Evolutionary conservation across 768 basidiomycete species (phyloP).

Genomic region (Lanmaoa rubissima): DNA sequence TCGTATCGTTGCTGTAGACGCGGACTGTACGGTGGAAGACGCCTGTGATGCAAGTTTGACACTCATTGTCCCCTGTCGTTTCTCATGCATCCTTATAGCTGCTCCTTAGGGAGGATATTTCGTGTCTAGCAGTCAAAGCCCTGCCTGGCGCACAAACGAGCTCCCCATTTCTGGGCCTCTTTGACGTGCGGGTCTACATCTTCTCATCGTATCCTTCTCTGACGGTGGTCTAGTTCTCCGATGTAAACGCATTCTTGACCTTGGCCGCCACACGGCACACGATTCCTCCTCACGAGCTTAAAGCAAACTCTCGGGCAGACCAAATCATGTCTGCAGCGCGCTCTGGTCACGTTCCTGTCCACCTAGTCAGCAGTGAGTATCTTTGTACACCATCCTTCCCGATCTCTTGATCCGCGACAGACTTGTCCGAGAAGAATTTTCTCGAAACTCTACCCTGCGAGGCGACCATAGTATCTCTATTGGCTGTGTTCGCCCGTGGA

Average conservation of each 20-base stretch:
- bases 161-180: conserved; percentile 54
- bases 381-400: background rate
- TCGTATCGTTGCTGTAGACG: conserved; percentile 61
- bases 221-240: conserved; percentile 57
- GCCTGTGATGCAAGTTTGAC: conserved; percentile 65
- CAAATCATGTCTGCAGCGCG: conserved; percentile 74
- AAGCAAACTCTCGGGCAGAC: conserved; percentile 56
- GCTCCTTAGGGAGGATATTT: conserved; percentile 58
- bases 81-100: conserved; percentile 37
- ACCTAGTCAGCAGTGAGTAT: conserved; percentile 73
- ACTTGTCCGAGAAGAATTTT: conserved; percentile 84
- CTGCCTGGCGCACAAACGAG: conserved; percentile 20
- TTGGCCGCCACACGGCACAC: conserved; percentile 79
- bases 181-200: conserved; percentile 56
- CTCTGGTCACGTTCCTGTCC: conserved; percentile 69
- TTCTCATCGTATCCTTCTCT: conserved; percentile 3
- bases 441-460: conserved; percentile 60
- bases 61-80: background rate
- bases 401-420: conserved; percentile 35
- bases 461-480: conserved; percentile 59
- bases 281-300: conserved; percentile 56
- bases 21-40: conserved; percentile 75
- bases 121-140: conserved; percentile 62
- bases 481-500: conserved; percentile 67
- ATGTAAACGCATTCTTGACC: conserved; percentile 85